Percentiles rank a stretch among this genome's conserved stretches.
Conservation (phyloP, 768 basidiomycete species). For the Boletus rufocinnamomeus region DNA sequence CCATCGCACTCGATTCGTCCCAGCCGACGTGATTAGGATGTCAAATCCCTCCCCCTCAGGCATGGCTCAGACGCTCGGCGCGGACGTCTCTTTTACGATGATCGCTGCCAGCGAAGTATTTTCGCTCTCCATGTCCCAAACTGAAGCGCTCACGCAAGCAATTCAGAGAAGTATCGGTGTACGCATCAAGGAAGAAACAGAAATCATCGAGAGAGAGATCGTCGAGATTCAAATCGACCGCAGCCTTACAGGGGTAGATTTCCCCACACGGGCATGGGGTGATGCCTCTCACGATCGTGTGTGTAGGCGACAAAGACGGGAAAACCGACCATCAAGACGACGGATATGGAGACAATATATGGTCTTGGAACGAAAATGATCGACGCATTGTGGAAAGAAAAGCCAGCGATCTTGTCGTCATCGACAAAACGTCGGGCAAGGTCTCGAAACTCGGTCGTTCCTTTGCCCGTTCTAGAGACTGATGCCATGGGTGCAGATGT, state of each 20-base stretch:
- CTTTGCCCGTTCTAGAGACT: conserved; percentile 95
- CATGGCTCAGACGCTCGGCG: conserved; percentile 93
- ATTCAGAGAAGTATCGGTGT: conserved; percentile 96
- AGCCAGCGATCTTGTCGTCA: conserved; percentile 96
- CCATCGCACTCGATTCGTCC: conserved; percentile 87
- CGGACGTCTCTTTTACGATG: conserved; percentile 97
- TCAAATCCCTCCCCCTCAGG: conserved; percentile 44
- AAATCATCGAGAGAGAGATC: conserved; percentile 97
- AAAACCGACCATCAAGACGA: conserved; percentile 95
- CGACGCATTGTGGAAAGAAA: conserved; percentile 94
- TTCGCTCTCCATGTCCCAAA: conserved; percentile 97
- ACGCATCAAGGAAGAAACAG: conserved; percentile 95
- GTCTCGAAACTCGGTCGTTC: conserved; percentile 97
- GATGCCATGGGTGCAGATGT: conserved; percentile 99
- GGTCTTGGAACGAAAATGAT: conserved; percentile 99
- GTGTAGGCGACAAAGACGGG: conserved; percentile 94
- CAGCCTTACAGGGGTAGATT: conserved; percentile 86
- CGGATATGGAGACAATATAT: conserved; percentile 99
- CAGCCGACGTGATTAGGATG: neutral
- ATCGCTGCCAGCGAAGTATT: conserved; percentile 98
- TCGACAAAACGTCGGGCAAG: conserved; percentile 97
- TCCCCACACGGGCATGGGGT: neutral
- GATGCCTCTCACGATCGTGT: neutral
- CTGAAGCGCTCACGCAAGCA: conserved; percentile 95
- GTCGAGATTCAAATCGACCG: conserved; percentile 99